A percentile compares a stretch with the other conserved stretches of the same genome.
These are phyloP conservation scores for Phytophthora ramorum DNA, from an alignment of 352 stramenopile species.

Conservation along the genomic window DNA sequence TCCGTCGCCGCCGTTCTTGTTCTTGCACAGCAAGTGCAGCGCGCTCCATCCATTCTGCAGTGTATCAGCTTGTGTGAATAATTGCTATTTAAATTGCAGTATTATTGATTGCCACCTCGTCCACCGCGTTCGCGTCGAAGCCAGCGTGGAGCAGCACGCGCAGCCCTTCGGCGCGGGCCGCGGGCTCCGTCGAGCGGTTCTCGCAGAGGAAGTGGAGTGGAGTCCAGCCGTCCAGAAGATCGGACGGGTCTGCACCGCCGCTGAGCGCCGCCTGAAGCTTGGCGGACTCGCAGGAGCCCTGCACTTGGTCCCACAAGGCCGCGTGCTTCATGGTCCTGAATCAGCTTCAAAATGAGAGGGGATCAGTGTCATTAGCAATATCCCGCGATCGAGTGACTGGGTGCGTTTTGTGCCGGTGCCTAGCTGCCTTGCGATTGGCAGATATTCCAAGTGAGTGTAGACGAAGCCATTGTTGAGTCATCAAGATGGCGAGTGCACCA, in stretches of 20 bases:
- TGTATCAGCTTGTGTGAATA: neutral
- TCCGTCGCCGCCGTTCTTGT: conserved; percentile 43
- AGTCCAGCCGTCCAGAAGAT: conserved; percentile 75
- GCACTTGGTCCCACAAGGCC: conserved; percentile 75
- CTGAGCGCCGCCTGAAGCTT: conserved; percentile 48
- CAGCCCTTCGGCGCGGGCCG: conserved; percentile 47
- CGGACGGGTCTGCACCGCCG: conserved; percentile 6
- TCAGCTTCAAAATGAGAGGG: conserved; percentile 33
- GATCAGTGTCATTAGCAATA: conserved; percentile 1
- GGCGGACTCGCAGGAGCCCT: conserved; percentile 54
- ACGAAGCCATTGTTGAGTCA: conserved; percentile 19
- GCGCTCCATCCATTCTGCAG: conserved; percentile 69
- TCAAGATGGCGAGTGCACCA: conserved; percentile 5
- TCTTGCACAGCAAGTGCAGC: conserved; percentile 76
- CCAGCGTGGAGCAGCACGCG: conserved; percentile 44
- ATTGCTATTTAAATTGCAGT: neutral
- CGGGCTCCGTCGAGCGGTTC: conserved; percentile 57
- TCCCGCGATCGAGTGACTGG: neutral
- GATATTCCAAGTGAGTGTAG: conserved; percentile 13
- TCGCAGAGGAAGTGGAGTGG: conserved; percentile 80
- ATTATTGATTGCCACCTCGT: conserved; percentile 54
- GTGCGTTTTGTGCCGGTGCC: neutral
- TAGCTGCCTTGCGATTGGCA: conserved; percentile 8
- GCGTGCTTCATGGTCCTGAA: conserved; percentile 40
- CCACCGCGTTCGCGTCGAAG: conserved; percentile 60